Base-by-base conservation (phyloP, 495 filamentous ascomycete species). In the Chaetomium cochliodes region DNA sequence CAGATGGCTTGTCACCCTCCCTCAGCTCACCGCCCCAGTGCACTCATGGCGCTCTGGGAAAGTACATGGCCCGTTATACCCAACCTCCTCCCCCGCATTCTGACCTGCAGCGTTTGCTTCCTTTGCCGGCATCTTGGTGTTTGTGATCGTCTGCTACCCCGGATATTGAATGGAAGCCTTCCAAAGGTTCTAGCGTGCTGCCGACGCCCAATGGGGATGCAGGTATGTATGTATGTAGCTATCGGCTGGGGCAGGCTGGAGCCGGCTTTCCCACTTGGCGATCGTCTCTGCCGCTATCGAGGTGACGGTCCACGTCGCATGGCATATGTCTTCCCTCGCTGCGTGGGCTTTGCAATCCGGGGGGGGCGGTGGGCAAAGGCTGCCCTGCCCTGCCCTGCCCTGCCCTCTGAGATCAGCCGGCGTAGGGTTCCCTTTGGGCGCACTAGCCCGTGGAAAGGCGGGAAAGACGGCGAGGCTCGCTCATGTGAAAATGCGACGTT, bases 81-180 rank as follows among this genome's bases (percentile, higher is more conserved):
- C 54, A 62, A 30, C 47, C 49, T 58, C 42, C 6, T n/a, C n/a
- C 28, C 41, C 58, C 58, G 50, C 58, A 61, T 28, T 50, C 49
- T 57, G 39, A 26, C 58, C 50, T 63, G 51, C 55, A 54, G 49
- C 50, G 12, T 15, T 60, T 25, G 57, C 28, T 58, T 12, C 59
- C 53, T 42, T 42, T 49, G 47, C 30, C 33, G 26, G 22, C 18
- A 60, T 22, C 60, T 60, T 46, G 26, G 54, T 20, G 25, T 2
- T 33, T 1, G n/a, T 37, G 52, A 26, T 37, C 59, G 60, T 59
- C 16, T 50, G 58, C 50, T 20, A 63, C 60, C 44, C 53, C 57
- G 60, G 65, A 64, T 67, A 63, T 64, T 63, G 44, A 60, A 60
- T 70, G 69, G 67, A 69, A 69, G 55, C 11, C 55, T 71, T 69